Percentiles rank a stretch among this genome's conserved stretches.
These are phyloP conservation scores for Ambrosia artemisiifolia DNA, from an alignment of 129 eudicot genomes.

Conservation along the genomic window DNA sequence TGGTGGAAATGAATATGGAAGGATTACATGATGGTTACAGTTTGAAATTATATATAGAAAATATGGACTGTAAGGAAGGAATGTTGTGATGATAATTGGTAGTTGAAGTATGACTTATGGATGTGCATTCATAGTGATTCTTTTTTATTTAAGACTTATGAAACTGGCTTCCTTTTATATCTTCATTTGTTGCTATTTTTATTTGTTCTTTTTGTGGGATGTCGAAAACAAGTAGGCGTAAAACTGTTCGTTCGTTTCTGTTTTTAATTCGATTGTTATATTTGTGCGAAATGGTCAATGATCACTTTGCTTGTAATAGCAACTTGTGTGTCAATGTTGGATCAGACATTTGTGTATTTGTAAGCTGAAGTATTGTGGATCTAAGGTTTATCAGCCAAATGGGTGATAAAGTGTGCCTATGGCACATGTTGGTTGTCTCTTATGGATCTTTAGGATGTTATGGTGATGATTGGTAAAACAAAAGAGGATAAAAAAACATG, in stretches of 20 bases:
- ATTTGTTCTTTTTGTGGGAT: constrained; percentile 13
- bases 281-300: constrained; percentile 4
- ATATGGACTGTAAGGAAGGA: constrained; percentile 11
- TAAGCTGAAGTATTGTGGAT: constrained; percentile 26
- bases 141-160: constrained; percentile 28
- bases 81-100: constrained; percentile 27
- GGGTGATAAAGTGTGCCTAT: constrained; percentile 20
- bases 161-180: constrained; percentile 18
- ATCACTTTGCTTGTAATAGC: constrained; percentile 20
- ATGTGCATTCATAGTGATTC: constrained; percentile 37
- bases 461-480: background rate
- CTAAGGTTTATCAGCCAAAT: constrained; percentile 16
- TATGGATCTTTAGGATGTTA: background rate
- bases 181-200: constrained; percentile 30
- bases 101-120: constrained; percentile 28
- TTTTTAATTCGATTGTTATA: constrained; percentile 6
- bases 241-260: constrained; percentile 3
- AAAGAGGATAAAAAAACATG: no score
- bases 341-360: constrained; percentile 10
- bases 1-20: constrained; percentile 72
- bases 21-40: constrained; percentile 43
- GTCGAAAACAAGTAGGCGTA: constrained; percentile 18
- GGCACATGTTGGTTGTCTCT: constrained; percentile 27
- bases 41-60: constrained; percentile 25
- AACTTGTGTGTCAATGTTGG: constrained; percentile 34